Conservation (phyloP, 2,329 filamentous ascomycete species). For the Furcasterigmium sp. region DNA sequence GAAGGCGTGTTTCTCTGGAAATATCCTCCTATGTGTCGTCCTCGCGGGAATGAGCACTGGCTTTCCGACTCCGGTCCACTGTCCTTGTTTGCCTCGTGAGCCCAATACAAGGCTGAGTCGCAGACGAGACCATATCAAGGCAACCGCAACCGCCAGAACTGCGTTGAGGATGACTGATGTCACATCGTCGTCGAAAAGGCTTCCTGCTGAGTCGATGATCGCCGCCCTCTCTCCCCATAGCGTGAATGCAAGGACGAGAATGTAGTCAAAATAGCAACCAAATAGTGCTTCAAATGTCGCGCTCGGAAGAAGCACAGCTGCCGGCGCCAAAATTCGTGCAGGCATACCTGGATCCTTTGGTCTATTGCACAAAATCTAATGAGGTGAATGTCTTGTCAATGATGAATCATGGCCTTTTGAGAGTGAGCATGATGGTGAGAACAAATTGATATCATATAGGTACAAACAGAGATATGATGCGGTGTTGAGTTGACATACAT, state of each 20-base stretch:
- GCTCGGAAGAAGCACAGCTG: slow-evolving; percentile 8
- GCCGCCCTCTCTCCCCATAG: slow-evolving; percentile 11
- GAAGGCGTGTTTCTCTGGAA: slow-evolving; percentile 64
- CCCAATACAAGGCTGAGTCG: not conserved
- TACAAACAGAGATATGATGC: too few relatives aligned
- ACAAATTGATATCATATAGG: too few relatives aligned
- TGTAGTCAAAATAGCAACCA: slow-evolving; percentile 17
- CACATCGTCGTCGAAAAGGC: not conserved
- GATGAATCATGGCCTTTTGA: too few relatives aligned
- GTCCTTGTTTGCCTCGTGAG: not conserved
- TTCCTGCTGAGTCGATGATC: not conserved
- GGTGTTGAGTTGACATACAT: too few relatives aligned
- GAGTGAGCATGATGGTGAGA: too few relatives aligned
- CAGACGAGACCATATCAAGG: not conserved
- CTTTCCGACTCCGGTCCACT: slow-evolving; percentile 21
- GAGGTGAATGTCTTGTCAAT: too few relatives aligned
- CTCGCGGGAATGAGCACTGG: slow-evolving; percentile 59
- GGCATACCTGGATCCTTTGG: too few relatives aligned
- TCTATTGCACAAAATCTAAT: too few relatives aligned
- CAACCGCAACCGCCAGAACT: not conserved
- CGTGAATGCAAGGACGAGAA: slow-evolving; percentile 16
- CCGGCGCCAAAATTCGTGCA: not conserved
- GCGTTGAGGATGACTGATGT: not conserved
- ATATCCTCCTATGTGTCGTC: slow-evolving; percentile 61
- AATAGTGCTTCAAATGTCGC: slow-evolving; percentile 14